Conservation (phyloP, 2,329 filamentous ascomycete genomes). For the Domatiomyces catenatus region DNA sequence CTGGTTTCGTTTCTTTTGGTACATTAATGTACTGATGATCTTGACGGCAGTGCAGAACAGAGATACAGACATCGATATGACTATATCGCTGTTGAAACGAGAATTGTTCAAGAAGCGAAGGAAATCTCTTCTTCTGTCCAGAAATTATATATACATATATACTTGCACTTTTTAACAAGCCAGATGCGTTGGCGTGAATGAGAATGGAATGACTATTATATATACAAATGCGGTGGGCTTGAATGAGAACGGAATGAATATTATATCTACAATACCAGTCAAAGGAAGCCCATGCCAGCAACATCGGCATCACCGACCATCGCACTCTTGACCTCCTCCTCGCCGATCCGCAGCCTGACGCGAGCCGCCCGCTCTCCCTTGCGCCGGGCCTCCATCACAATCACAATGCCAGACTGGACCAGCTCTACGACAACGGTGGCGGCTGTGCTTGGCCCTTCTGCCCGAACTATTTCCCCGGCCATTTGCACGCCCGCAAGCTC, state of each 20-base stretch:
- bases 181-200: background rate
- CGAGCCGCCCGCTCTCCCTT: slow-evolving; percentile 76
- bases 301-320: slow-evolving; percentile 79
- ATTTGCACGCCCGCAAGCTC: slow-evolving; percentile 43
- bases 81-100: background rate
- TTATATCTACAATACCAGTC: slow-evolving; percentile 2
- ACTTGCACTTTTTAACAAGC: background rate
- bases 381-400: slow-evolving; percentile 62
- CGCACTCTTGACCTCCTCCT: slow-evolving; percentile 80
- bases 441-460: slow-evolving; percentile 14
- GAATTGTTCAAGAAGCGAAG: background rate
- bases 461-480: slow-evolving; percentile 38
- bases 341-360: slow-evolving; percentile 68
- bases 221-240: too few relatives aligned
- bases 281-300: slow-evolving; percentile 54
- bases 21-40: background rate
- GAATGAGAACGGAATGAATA: too few relatives aligned
- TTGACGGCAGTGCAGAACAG: background rate
- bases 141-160: background rate
- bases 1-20: background rate
- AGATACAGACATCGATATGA: background rate
- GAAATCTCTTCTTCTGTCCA: background rate
- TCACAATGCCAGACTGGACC: slow-evolving; percentile 62
- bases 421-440: slow-evolving; percentile 57
- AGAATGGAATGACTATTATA: background rate